These are phyloP conservation scores for Colletotrichum sp. DNA, from an alignment of 2,329 filamentous ascomycete species.

Conservation along the genomic window DNA sequence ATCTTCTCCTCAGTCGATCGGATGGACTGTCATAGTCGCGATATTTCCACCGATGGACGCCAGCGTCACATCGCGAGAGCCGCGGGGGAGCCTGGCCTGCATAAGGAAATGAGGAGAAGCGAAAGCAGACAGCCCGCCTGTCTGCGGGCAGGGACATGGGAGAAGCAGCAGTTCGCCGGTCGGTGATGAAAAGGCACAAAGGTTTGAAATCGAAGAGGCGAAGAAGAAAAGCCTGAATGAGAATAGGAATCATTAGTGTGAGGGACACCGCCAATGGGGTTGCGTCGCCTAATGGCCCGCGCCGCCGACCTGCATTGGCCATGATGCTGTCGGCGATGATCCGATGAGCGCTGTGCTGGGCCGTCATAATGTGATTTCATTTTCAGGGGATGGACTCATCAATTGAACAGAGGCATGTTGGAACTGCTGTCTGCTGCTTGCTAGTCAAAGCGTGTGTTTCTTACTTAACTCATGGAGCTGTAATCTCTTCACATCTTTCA, in stretches of 20 bases:
- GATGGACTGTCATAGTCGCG: neutral
- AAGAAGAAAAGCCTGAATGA: slow-evolving; percentile 1
- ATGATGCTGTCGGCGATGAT: slow-evolving; percentile 15
- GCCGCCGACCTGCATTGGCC: slow-evolving; percentile 15
- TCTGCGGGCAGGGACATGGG: neutral
- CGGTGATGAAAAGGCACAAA: neutral
- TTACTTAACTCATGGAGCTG: neutral
- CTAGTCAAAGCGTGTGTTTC: neutral
- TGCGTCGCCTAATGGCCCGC: neutral
- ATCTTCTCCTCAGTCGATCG: neutral
- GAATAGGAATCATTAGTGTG: slow-evolving; percentile 1
- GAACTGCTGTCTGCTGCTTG: neutral
- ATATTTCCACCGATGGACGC: neutral
- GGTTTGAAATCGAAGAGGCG: neutral
- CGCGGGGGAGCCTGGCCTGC: neutral
- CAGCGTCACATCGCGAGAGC: neutral
- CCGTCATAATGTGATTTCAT: neutral
- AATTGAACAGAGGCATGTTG: neutral
- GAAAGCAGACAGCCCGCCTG: neutral
- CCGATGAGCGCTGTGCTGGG: neutral
- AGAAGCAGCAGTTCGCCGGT: neutral
- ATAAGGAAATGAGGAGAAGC: slow-evolving; percentile 1
- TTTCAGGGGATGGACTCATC: neutral
- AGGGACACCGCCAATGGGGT: neutral
- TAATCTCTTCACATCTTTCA: neutral